Percentiles rank a stretch among this genome's conserved stretches.
Evolutionary conservation across 768 basidiomycete species (phyloP).

Genomic region (Pholiota microspora): DNA sequence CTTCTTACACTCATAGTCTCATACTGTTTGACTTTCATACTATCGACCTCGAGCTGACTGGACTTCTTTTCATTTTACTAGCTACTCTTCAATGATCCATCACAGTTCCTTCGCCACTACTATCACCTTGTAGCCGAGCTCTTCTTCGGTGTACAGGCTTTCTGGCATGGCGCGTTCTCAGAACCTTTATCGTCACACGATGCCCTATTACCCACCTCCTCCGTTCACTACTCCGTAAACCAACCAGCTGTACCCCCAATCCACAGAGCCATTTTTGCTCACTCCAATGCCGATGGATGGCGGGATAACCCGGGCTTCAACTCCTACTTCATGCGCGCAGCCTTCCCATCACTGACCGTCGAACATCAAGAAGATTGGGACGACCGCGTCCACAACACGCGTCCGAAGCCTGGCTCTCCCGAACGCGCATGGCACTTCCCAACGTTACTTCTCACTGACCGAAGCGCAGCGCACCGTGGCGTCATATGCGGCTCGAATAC

Average conservation of each 20-base stretch:
- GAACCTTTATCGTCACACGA: conserved; percentile 14
- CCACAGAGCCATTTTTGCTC: conserved; percentile 70
- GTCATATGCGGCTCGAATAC: conserved; percentile 57
- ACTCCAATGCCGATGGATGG: conserved; percentile 59
- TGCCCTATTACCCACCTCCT: conserved; percentile 5
- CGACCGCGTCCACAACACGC: conserved; percentile 48
- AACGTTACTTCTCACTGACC: conserved; percentile 64
- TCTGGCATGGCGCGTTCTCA: conserved; percentile 61
- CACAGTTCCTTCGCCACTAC: conserved; percentile 81
- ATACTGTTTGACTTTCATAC: not conserved
- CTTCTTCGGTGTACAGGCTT: conserved; percentile 70
- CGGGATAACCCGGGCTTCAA: conserved; percentile 80
- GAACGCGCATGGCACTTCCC: conserved; percentile 71
- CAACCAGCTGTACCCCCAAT: conserved; percentile 48
- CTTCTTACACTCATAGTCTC: not conserved
- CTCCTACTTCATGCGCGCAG: conserved; percentile 69
- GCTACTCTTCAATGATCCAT: conserved; percentile 67
- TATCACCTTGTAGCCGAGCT: conserved; percentile 88
- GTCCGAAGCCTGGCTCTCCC: conserved; percentile 12
- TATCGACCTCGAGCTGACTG: not conserved
- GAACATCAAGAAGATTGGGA: conserved; percentile 72
- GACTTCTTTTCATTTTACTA: conserved; percentile 18
- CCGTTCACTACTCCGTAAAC: conserved; percentile 14
- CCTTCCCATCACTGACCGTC: conserved; percentile 67
- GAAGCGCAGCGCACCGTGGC: conserved; percentile 76